Base-by-base conservation (phyloP, 306 rosid genomes). In the Dryas alaskensis region DNA sequence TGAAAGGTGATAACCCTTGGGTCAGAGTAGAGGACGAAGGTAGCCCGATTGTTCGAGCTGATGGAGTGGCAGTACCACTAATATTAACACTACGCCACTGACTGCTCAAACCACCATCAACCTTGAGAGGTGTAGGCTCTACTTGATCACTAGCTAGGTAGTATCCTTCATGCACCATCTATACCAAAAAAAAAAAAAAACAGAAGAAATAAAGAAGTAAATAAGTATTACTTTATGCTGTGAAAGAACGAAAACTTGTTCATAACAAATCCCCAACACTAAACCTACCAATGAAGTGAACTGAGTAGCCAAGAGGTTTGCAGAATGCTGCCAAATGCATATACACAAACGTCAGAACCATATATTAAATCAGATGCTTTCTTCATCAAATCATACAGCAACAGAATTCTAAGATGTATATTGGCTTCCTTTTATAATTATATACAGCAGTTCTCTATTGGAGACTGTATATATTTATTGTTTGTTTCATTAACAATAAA, bases 161-260 rank as follows among this genome's bases (percentile, higher is more conserved):
- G 70, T 83, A 83, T 46, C 86, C 84, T 76, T 83, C 86, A n/a
- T 10, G 74, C 17, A 37, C 55, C 84, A 83, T 76, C 86, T 79
- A 53, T 60, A 54, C 54, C 69, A 57, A 19, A 71, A 69, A 65
- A 63, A 13, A 44, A 54, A 72, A 72, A 43, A 67, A 44, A 37
- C 0, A 22, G 22, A 22, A 22, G 22, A 5, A 6, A 60, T 2
- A 37, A 17, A 12, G 2, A 11, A 39, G 25, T 14, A 62, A 62
- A 16, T 3, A 31, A 37, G 19, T 60, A 60, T 62, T 16, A 62
- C 4, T 62, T 62, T 40, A 49, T 12, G 31, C 44, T 14, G 22
- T 14, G 9, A 14, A 19, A 14, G 22, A 74, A 78, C 8, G 50
- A 70, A 51, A 73, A 53, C 52, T 25, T 58, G 19, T 69, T 42